Evolutionary conservation across 495 filamentous ascomycete species (phyloP).

Genomic region (Penicillium robsamsonii): DNA sequence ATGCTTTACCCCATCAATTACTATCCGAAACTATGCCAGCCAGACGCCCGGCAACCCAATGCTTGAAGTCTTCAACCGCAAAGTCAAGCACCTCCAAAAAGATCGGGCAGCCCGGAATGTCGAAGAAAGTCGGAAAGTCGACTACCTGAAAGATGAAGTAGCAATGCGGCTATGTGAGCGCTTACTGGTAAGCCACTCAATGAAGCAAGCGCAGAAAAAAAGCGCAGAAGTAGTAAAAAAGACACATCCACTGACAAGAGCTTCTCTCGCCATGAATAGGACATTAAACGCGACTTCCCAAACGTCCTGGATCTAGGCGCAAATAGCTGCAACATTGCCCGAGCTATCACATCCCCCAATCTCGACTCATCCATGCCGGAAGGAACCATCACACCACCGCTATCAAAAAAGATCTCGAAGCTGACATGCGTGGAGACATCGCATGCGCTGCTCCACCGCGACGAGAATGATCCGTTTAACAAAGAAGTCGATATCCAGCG

Average conservation of each 20-base stretch:
- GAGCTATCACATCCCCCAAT: conserved; percentile 66
- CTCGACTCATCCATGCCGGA: conserved; percentile 51
- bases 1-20: conserved; percentile 15
- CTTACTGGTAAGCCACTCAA: conserved; percentile 59
- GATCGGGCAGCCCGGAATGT: conserved; percentile 75
- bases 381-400: conserved; percentile 54
- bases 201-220: not conserved
- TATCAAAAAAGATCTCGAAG: conserved; percentile 63
- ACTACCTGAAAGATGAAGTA: conserved; percentile 92
- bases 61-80: conserved; percentile 87
- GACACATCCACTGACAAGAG: conserved; percentile 10
- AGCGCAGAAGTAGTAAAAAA: not conserved
- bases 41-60: conserved; percentile 71
- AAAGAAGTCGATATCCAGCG: conserved; percentile 65
- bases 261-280: conserved; percentile 45
- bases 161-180: conserved; percentile 82
- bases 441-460: conserved; percentile 73
- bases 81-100: conserved; percentile 83
- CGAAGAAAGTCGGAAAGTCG: conserved; percentile 70
- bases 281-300: conserved; percentile 85
- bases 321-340: conserved; percentile 92
- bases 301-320: conserved; percentile 90
- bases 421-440: conserved; percentile 83
- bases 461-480: conserved; percentile 76
- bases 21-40: conserved; percentile 63